Evolutionary conservation across 495 filamentous ascomycete genomes (phyloP), one percentile per base, ranked within the genome.

Genomic region (Penicillium verhagenii): DNA sequence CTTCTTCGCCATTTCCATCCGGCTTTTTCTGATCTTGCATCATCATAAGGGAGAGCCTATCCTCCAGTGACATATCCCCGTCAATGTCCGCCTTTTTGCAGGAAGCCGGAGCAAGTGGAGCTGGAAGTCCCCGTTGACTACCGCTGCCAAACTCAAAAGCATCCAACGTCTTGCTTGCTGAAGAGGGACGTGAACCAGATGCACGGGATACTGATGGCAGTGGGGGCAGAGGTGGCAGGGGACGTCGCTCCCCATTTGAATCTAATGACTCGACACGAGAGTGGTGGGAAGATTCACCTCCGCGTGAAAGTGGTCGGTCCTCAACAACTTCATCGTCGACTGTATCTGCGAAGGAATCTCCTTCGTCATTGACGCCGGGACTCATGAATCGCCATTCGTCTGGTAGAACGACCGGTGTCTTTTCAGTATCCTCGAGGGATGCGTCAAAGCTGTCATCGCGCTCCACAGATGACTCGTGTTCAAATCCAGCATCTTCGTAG

Each of bases 331-430:
- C 84, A 60, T 84, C 86, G 38, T 78, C 82, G n/a, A 86, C 70
- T 16, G 77, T 71, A 39, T 78, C 81, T 13, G 76, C 80, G 61
- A 91, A 96, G 0, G 84, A 82, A 46, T 94, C 85, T 19, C 89
- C 88, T 2, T 86, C 76, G 8, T 71, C 77, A 50, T 87, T 76
- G 4, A 77, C 79, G 29, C 65, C 68, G 2, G 88, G 86, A 55
- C 79, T 86, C 80, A 88, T 87, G 57, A 90, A 88, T 40, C 88
- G 82, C 94, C 94, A 98, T 61, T 96, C 91, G 59, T 97, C 95
- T 2, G 94, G 94, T 43, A 95, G 81, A 24, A 98, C 94, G 19
- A 98, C 95, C 3, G 94, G 93, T 1, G 95, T 97, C 74, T 97
- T 96, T 59, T 96, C 91, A 18, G 90, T 89, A 64, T 98, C 94